Conservation (phyloP, 1,139 yeast genomes). For the Nakaseomyces kungkrabaensis region DNA sequence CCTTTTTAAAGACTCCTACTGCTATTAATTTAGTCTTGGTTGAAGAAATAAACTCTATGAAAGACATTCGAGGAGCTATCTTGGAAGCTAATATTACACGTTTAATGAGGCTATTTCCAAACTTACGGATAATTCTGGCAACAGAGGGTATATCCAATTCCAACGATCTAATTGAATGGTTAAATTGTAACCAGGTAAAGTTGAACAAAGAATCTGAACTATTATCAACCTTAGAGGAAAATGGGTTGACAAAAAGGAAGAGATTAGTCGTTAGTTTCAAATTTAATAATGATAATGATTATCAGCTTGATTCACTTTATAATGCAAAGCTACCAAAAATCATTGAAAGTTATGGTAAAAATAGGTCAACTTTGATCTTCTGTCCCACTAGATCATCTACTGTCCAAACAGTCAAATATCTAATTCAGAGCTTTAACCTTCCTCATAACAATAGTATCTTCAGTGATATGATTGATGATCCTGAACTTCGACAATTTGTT, state of each 20-base stretch:
- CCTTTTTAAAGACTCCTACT: no score
- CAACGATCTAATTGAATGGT: conserved; percentile 40
- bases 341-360: conserved; percentile 31
- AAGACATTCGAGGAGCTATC: conserved; percentile 41
- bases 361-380: conserved; percentile 40
- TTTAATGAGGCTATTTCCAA: conserved; percentile 35
- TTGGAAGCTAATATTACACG: conserved; percentile 45
- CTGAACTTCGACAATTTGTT: conserved; percentile 12
- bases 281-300: conserved; percentile 33
- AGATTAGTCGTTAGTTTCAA: conserved; percentile 37
- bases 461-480: conserved; percentile 10
- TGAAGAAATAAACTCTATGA: conserved; percentile 43
- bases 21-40: conserved; percentile 34
- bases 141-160: conserved; percentile 50
- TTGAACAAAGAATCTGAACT: conserved; percentile 26
- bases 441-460: conserved; percentile 1
- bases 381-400: conserved; percentile 46
- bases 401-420: conserved; percentile 37
- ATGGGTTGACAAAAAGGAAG: conserved; percentile 37
- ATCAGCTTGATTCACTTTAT: conserved; percentile 36
- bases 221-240: conserved; percentile 37
- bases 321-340: conserved; percentile 30
- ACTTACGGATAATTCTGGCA: conserved; percentile 40
- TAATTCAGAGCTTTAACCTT: conserved; percentile 18
- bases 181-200: conserved; percentile 22